Percentiles rank a stretch among this genome's conserved stretches.
phyloP scores from a whole-genome alignment of 495 filamentous ascomycete genomes.

The Paragyromitra xinjiangensis region DNA sequence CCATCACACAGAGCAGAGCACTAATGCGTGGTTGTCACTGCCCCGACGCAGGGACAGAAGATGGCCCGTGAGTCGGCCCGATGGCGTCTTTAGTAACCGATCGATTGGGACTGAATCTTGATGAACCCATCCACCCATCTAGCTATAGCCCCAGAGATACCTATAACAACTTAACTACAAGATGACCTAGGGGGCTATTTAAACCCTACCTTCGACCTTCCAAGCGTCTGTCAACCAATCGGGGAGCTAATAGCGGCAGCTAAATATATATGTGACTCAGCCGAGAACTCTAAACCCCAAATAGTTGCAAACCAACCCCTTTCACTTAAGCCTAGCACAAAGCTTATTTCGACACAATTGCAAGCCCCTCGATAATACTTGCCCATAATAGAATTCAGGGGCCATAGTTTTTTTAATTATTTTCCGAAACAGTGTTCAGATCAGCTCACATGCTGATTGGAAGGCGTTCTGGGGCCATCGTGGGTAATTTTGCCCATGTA shows the following conservation, averaged over 20 bases:
- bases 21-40: neutral
- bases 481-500: too few relatives aligned
- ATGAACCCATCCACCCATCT: neutral
- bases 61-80: neutral
- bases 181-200: neutral
- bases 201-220: neutral
- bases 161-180: neutral
- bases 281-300: neutral
- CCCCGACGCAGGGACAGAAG: neutral
- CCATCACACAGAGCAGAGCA: neutral
- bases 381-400: neutral
- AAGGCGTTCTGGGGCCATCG: neutral
- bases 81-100: neutral
- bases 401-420: too few relatives aligned
- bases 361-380: neutral
- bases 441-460: neutral
- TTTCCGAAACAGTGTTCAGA: neutral
- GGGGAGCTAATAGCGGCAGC: neutral
- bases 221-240: neutral
- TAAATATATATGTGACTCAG: neutral
- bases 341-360: constrained; percentile 25
- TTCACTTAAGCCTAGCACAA: neutral
- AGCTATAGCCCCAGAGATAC: neutral
- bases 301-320: neutral
- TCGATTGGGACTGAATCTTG: neutral